Evolutionary conservation across 768 basidiomycete species (phyloP), one percentile per base, ranked within the genome.

Genomic region (Boletus edulis): DNA sequence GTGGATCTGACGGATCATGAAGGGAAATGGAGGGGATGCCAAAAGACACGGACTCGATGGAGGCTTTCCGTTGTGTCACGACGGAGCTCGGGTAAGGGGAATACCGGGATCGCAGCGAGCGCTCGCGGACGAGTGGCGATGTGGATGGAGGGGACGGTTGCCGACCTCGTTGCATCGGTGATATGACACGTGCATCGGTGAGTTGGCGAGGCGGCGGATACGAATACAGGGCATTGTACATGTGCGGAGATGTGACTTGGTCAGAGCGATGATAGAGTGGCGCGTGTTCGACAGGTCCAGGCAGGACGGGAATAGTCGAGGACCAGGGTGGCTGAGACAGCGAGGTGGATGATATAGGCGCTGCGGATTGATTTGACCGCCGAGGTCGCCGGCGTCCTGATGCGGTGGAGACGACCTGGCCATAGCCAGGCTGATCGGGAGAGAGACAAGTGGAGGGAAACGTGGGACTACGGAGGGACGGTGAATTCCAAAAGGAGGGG

Each of bases 361-460:
- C 63, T 59, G 65, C 64, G 53, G 72, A 66, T 42, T 78, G 80
- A 17, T 79, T 77, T 32, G 73, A 76, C 53, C 85, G 79, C 35
- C 86, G 79, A 20, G 81, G 72, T 43, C 86, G 79, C 46, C 87
- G 81, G 56, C 85, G 79, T n/a, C 78, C 80, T 27, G 81, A 74
- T 32, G 80, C 77, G 31, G 75, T 77, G 42, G 85, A 75, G 17
- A 92, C 82, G 45, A 94, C 85, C 67, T 93, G 91, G 22, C 92
- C 91, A 69, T 86, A 94, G 9, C 92, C 91, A 34, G 90, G 82
- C 59, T 91, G 89, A 69, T 91, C 89, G 48, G 91, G 91, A 1
- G 89, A 83, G 49, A 94, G 75, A 67, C 91, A 94, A 29, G 87
- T 89, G 51, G 78, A 82, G 8, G 91, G 91, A 67, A 94, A 94